Base-by-base conservation (phyloP, 1,139 yeast genomes). In the Torulaspora globosa region DNA sequence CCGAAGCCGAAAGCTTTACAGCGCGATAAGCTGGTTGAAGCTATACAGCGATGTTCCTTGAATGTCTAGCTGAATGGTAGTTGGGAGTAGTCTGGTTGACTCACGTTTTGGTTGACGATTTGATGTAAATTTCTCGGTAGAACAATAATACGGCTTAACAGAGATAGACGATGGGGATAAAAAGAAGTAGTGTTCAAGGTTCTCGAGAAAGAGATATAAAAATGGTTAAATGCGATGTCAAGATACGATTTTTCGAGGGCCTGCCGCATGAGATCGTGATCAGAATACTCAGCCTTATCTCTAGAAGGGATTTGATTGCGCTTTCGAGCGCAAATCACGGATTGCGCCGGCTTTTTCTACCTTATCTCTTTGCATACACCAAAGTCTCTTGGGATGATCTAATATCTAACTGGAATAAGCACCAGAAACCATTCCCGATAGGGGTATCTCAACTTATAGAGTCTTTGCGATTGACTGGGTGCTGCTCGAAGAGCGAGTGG, bases 401-500 rank as follows among this genome's bases (percentile, higher is more conserved):
- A 37, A 30, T 36, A 36, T 28, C 37, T 8, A 42, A 26, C 11
- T 43, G 46, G 54, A 43, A 30, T 7, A 16, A 33, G 11, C 19
- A 19, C 12, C 34, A 34, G 27, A 45, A 21, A 14, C 46, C 48
- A 15, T 46, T 42, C 5, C 36, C 37, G 15, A 45, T 42, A 11
- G 28, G 11, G 19, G 48, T 36, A 15, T 44, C 45, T 6, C 51
- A 42, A 35, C 58, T 60, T 5, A 60, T 48, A 24, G 49, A 58
- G 41, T 48, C 41, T 5, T 33, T 65, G 11, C 50, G 56, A 27
- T 52, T 65, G 23, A 43, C 54, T 6, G 57, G 61, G 12, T 50
- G 56, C 9, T 57, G 62, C 36, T 47, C 65, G 10, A 57, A 55
- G 21, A 53, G 58, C 33, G 68, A 65, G 45, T 65, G 69, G 69